Percentiles rank a stretch among this genome's conserved stretches.
phyloP scores from a whole-genome alignment of 257 asterid species.

The Petunia axillaris region DNA sequence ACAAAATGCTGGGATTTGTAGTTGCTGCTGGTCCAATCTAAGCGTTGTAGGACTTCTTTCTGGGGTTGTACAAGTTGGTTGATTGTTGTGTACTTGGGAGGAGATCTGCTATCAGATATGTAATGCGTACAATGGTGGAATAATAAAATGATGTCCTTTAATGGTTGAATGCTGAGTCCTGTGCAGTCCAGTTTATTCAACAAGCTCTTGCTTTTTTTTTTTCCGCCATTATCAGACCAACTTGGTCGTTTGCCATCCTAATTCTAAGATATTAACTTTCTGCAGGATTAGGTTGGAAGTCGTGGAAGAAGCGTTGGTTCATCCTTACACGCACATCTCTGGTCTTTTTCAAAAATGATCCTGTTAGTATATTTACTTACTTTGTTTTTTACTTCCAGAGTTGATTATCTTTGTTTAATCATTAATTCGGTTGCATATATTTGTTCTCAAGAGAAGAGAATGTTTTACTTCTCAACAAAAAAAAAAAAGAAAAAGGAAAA shows the following conservation, averaged over 20 bases:
- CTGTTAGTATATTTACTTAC: constrained; percentile 57
- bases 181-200: background rate
- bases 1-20: background rate
- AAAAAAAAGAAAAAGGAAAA: too few species aligned
- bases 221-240: background rate
- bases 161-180: background rate
- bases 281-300: constrained; percentile 97
- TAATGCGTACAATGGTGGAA: background rate
- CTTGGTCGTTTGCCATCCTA: background rate
- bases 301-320: constrained; percentile 97
- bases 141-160: background rate
- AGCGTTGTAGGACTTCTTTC: background rate
- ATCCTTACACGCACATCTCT: constrained; percentile 95
- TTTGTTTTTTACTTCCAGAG: constrained; percentile 15
- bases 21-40: background rate
- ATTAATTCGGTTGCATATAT: background rate
- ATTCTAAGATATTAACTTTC: constrained; percentile 25
- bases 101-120: background rate
- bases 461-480: too few species aligned
- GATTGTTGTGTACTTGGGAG: background rate
- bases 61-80: constrained; percentile 9
- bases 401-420: background rate
- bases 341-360: constrained; percentile 95
- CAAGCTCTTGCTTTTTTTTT: constrained; percentile 17
- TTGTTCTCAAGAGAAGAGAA: background rate